Conservation (phyloP, 2,329 filamentous ascomycete species). For the Trichophyton benhamiae region DNA sequence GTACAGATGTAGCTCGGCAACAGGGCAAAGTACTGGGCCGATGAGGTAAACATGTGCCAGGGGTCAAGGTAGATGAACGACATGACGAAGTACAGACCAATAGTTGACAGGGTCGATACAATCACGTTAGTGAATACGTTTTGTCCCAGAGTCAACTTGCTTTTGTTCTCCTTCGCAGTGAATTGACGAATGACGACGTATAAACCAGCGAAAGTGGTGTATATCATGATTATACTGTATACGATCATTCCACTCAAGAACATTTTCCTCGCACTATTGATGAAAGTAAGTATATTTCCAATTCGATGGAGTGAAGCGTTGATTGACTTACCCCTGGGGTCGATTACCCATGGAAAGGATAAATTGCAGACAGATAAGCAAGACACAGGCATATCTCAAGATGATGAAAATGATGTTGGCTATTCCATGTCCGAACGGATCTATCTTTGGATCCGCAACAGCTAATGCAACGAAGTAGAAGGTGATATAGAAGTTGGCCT, state of each 20-base stretch:
- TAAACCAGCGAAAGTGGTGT: slow-evolving; percentile 78
- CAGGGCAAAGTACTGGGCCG: slow-evolving; percentile 82
- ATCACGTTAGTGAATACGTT: slow-evolving; percentile 94
- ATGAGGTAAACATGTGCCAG: slow-evolving; percentile 97
- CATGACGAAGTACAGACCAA: slow-evolving; percentile 93
- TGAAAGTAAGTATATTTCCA: not conserved
- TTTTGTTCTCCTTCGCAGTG: slow-evolving; percentile 33
- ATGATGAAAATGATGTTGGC: slow-evolving; percentile 76
- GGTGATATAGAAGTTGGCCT: slow-evolving; percentile 94
- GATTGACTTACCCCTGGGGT: slow-evolving; percentile 57
- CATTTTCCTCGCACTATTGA: slow-evolving; percentile 58
- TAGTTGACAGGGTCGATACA: slow-evolving; percentile 73
- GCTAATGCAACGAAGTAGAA: slow-evolving; percentile 97
- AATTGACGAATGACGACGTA: slow-evolving; percentile 85
- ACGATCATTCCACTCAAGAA: slow-evolving; percentile 79
- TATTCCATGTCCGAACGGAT: slow-evolving; percentile 83
- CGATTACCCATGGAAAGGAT: slow-evolving; percentile 93
- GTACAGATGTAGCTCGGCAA: slow-evolving; percentile 93
- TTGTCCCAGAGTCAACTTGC: slow-evolving; percentile 53
- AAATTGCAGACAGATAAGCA: slow-evolving; percentile 89
- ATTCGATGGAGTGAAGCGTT: not conserved
- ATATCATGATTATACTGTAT: slow-evolving; percentile 90
- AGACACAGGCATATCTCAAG: slow-evolving; percentile 69
- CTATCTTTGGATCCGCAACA: slow-evolving; percentile 61
- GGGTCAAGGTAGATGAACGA: slow-evolving; percentile 93